Evolutionary conservation across 2,329 filamentous ascomycete species (phyloP).

Genomic region (Hypoxylon rubiginosum): DNA sequence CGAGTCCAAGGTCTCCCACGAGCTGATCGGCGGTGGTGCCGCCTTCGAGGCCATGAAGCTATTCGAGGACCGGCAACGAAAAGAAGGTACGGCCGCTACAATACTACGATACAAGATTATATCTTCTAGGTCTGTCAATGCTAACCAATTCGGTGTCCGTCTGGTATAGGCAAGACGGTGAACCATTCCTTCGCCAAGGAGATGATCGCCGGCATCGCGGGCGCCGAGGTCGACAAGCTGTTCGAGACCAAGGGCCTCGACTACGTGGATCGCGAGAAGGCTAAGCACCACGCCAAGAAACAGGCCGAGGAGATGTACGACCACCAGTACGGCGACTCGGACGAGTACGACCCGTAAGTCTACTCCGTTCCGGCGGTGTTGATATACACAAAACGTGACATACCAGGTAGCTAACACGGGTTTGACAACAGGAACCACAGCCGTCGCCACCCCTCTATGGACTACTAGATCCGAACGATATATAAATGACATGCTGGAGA

Average conservation of each 20-base stretch:
- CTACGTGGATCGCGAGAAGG: slow-evolving; percentile 68
- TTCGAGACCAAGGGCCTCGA: slow-evolving; percentile 78
- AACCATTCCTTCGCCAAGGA: slow-evolving; percentile 84
- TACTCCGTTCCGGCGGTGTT: neutral
- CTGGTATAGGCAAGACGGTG: slow-evolving; percentile 76
- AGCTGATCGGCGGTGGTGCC: slow-evolving; percentile 80
- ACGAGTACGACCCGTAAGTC: slow-evolving; percentile 71
- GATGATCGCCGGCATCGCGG: slow-evolving; percentile 77
- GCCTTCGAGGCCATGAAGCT: slow-evolving; percentile 85
- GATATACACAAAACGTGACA: neutral
- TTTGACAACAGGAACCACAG: slow-evolving; percentile 25
- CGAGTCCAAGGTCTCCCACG: slow-evolving; percentile 76
- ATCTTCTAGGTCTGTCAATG: neutral
- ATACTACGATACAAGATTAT: too few relatives aligned
- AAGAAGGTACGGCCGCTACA: slow-evolving; percentile 69
- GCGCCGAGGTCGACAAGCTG: slow-evolving; percentile 81
- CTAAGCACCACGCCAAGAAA: slow-evolving; percentile 70
- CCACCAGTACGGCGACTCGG: slow-evolving; percentile 67
- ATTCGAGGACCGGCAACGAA: slow-evolving; percentile 81
- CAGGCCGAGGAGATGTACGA: slow-evolving; percentile 73
- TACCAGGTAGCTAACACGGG: slow-evolving; percentile 17
- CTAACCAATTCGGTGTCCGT: neutral
- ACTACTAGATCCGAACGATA: slow-evolving; percentile 34
- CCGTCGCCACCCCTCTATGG: slow-evolving; percentile 35
- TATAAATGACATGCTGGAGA: slow-evolving; percentile 1